Conservation (phyloP, 164 flowering plant genomes). For the Aristolochia fimbriata region DNA sequence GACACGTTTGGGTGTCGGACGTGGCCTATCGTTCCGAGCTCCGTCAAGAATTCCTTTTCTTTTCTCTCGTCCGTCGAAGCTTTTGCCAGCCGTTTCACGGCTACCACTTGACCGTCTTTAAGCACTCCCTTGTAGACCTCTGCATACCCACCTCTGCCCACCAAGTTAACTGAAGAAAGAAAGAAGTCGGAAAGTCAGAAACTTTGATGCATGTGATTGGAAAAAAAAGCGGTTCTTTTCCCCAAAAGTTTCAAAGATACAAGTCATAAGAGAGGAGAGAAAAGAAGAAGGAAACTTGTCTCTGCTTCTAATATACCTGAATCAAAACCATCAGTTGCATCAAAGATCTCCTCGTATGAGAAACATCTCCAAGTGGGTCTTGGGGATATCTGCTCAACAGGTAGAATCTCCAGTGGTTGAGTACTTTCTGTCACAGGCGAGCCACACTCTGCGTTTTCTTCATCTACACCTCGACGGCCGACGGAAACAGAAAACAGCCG, state of each 20-base stretch:
- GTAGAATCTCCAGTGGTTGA: conserved; percentile 6
- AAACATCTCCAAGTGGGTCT: conserved; percentile 84
- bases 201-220: neutral
- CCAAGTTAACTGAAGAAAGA: conserved; percentile 56
- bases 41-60: conserved; percentile 83
- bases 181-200: conserved; percentile 1
- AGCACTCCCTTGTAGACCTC: conserved; percentile 82
- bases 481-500: conserved; percentile 47
- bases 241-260: too few relatives aligned
- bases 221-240: too few relatives aligned
- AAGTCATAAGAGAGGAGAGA: neutral
- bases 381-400: conserved; percentile 15
- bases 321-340: conserved; percentile 66
- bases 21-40: conserved; percentile 88
- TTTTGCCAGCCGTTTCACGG: conserved; percentile 66
- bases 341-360: conserved; percentile 63
- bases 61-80: conserved; percentile 54
- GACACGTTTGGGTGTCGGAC: conserved; percentile 77
- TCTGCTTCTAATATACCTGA: conserved; percentile 32
- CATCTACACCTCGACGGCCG: conserved; percentile 31
- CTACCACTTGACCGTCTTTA: conserved; percentile 57
- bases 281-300: neutral
- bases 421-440: conserved; percentile 1
- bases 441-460: conserved; percentile 13
- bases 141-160: conserved; percentile 91